Evolutionary conservation across 257 asterid species (phyloP).

Genomic region (Anisodus tanguticus): DNA sequence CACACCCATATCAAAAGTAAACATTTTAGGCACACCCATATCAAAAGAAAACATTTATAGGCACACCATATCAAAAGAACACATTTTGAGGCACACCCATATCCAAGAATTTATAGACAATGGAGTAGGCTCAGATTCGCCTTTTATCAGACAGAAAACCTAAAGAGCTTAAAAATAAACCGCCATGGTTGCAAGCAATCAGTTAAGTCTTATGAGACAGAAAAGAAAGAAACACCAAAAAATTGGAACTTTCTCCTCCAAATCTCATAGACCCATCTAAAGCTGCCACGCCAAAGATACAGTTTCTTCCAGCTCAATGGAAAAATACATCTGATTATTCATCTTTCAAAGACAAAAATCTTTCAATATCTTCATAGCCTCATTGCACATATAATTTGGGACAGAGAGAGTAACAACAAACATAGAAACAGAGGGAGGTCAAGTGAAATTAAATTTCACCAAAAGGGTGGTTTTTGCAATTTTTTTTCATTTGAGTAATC

Average conservation of each 20-base stretch:
- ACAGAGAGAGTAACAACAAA: not conserved
- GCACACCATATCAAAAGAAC: no score
- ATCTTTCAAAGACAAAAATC: no score
- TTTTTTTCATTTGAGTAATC: not conserved
- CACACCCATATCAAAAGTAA: no score
- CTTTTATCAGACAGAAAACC: slow-evolving; percentile 13
- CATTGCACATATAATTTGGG: not conserved
- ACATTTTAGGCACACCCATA: no score
- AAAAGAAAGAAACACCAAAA: not conserved
- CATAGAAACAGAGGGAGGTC: no score
- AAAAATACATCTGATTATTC: not conserved
- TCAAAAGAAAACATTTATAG: no score
- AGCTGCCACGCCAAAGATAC: slow-evolving; percentile 4
- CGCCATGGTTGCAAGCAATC: not conserved
- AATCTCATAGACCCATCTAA: not conserved
- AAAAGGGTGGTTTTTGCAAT: not conserved
- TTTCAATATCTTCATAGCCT: not conserved
- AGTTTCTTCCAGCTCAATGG: not conserved
- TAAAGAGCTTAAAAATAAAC: not conserved
- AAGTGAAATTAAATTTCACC: no score
- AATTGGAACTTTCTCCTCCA: not conserved
- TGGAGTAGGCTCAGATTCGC: not conserved
- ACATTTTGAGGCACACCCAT: no score
- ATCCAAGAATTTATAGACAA: no score
- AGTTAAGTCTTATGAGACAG: not conserved